These are phyloP conservation scores for Grosmannia penicillata DNA, from an alignment of 2,329 filamentous ascomycete genomes.

Conservation along the genomic window DNA sequence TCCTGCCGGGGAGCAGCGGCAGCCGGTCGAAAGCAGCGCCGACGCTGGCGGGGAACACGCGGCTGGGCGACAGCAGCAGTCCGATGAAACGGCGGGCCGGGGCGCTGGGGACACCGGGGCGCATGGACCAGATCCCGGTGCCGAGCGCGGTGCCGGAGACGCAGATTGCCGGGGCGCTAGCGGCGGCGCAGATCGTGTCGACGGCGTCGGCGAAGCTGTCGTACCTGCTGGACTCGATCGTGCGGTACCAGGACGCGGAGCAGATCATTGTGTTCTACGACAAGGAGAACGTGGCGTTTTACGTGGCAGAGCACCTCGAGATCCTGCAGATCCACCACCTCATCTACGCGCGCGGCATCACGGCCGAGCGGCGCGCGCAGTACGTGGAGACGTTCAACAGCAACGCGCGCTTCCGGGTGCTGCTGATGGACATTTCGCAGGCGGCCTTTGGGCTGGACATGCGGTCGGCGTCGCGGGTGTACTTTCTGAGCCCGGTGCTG, in stretches of 20 bases:
- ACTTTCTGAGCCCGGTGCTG: slow-evolving; percentile 79
- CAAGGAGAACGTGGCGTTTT: slow-evolving; percentile 72
- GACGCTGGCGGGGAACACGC: slow-evolving; percentile 27
- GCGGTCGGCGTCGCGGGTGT: slow-evolving; percentile 67
- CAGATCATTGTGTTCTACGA: slow-evolving; percentile 93
- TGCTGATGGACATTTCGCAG: slow-evolving; percentile 84
- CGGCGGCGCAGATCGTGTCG: slow-evolving; percentile 50
- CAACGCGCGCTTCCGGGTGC: slow-evolving; percentile 49
- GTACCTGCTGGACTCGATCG: slow-evolving; percentile 63
- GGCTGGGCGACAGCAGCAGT: slow-evolving; percentile 21
- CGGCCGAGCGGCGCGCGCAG: slow-evolving; percentile 46
- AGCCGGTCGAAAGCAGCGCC: slow-evolving; percentile 3
- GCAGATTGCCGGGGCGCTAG: slow-evolving; percentile 32
- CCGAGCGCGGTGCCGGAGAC: slow-evolving; percentile 7
- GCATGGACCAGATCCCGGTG: slow-evolving; percentile 10
- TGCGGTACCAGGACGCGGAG: slow-evolving; percentile 52
- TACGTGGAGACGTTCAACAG: slow-evolving; percentile 71
- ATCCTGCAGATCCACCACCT: slow-evolving; percentile 47
- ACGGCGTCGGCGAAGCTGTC: slow-evolving; percentile 79
- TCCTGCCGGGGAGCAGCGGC: too few relatives aligned
- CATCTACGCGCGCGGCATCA: slow-evolving; percentile 52
- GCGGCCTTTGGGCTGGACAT: slow-evolving; percentile 83
- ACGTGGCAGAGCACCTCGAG: slow-evolving; percentile 71
- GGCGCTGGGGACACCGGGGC: slow-evolving; percentile 10
- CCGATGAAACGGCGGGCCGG: slow-evolving; percentile 19